Evolutionary conservation across 148 eudicot genomes (phyloP).

Genomic region (Silene uniflora): DNA sequence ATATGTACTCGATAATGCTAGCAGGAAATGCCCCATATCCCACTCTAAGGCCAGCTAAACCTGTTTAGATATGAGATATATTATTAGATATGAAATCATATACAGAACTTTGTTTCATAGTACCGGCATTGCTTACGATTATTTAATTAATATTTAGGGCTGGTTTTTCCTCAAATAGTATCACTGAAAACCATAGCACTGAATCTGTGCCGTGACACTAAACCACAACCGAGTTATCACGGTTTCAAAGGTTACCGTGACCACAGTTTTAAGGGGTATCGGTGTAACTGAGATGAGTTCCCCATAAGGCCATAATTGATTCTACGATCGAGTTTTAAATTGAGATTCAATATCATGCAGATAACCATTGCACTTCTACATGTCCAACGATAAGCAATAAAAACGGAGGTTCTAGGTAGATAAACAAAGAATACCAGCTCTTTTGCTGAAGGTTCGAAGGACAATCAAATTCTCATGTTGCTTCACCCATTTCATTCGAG

Average conservation of each 20-base stretch:
- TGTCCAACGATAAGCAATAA: constrained; percentile 8
- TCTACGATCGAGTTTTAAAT: no score
- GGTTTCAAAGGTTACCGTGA: no score
- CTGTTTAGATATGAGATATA: constrained; percentile 34
- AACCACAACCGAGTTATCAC: neutral
- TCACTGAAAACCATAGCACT: no score
- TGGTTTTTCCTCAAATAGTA: neutral
- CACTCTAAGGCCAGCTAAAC: constrained; percentile 84
- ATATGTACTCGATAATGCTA: constrained; percentile 78
- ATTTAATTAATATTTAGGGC: no score
- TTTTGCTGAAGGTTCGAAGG: constrained; percentile 91
- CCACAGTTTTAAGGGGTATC: no score
- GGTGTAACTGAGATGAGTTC: no score
- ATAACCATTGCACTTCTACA: neutral
- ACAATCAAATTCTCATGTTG: constrained; percentile 84
- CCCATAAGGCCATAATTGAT: no score
- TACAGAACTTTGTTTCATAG: no score
- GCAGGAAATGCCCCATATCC: constrained; percentile 97
- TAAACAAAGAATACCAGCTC: constrained; percentile 63
- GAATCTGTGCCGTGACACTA: no score
- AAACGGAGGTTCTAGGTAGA: neutral
- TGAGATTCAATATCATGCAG: neutral
- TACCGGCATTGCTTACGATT: no score
- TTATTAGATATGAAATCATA: constrained; percentile 4
- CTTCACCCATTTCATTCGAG: constrained; percentile 96